Conservation (phyloP, 1,284 basidiomycete genomes). For the Ustilago curta region DNA sequence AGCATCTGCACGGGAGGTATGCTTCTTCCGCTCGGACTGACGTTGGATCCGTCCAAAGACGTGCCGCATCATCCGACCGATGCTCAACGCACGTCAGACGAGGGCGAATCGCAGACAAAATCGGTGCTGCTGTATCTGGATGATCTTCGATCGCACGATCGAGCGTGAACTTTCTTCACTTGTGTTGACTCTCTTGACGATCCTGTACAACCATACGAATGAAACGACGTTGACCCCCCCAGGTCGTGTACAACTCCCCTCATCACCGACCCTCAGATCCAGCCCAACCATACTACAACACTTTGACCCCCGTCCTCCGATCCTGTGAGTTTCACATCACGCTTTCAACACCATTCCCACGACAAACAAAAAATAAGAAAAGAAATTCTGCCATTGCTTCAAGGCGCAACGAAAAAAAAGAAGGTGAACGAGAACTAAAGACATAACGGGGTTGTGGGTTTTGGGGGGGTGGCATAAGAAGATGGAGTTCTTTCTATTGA, state of each 20-base stretch:
- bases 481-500: conserved; percentile 6
- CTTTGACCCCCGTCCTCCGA: too few relatives aligned
- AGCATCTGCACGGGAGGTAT: not conserved
- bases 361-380: not conserved
- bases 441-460: not conserved
- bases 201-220: too few relatives aligned
- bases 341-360: too few relatives aligned
- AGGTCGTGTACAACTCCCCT: too few relatives aligned
- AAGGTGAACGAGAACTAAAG: not conserved
- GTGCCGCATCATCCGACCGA: not conserved
- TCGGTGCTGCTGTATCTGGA: conserved; percentile 7
- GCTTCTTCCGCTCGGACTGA: not conserved
- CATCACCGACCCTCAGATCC: too few relatives aligned
- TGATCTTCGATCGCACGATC: not conserved
- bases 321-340: too few relatives aligned
- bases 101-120: too few relatives aligned
- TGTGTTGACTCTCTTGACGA: too few relatives aligned
- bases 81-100: not conserved
- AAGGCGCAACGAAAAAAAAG: not conserved
- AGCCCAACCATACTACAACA: too few relatives aligned
- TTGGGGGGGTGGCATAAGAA: conserved; percentile 5
- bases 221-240: too few relatives aligned
- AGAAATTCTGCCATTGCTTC: conserved; percentile 13
- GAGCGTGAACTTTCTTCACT: too few relatives aligned
- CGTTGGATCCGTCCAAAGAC: not conserved